Base-by-base conservation (phyloP, 768 basidiomycete species). In the Lepiota venenata region DNA sequence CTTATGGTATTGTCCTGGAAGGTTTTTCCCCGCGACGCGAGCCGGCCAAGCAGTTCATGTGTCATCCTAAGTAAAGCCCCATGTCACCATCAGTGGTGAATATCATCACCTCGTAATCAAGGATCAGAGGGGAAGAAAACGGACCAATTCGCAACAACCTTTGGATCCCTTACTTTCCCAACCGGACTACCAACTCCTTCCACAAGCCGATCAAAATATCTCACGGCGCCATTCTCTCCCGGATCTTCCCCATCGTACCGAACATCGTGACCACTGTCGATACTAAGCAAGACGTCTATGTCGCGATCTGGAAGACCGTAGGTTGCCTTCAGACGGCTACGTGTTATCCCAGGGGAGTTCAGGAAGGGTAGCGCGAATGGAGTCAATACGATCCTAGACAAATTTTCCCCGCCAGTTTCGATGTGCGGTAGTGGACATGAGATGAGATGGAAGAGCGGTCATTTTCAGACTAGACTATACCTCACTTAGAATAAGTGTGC, bases 131-230 rank as follows among this genome's bases (percentile, higher is more conserved):
- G 25, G 27, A 48, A 36, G 9, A 20, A 10, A 14, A 65, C 80
- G 57, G 53, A 93, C 96, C 94, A 98, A 64, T 98, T 98, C 15
- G 87, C 79, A 14, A 85, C 90, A 3, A 77, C 69, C 61, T 86
- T 88, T 0, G 90, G 82, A 55, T 88, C 79, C 47, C 88, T 71
- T 10, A 71, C 50, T 1, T 60, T 55, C 15, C 61, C 60, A 11
- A 25, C 16, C 18, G 20, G 22, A 27, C 25, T 20, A 4, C 52
- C 50, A 7, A 38, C 53, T 22, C 63, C 55, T 22, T 78, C 71
- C 39, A 93, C 84, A 6, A 82, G 63, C n/a, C 58, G 70, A 63
- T 97, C 91, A 63, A 97, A 98, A 69, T 90, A 98, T 3, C 75
- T 71, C 2, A 96, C 78, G 5, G 83, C 80, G 20, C 54, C 55